phyloP scores from a whole-genome alignment of 75 land plant genomes.

The Larix kaempferi region DNA sequence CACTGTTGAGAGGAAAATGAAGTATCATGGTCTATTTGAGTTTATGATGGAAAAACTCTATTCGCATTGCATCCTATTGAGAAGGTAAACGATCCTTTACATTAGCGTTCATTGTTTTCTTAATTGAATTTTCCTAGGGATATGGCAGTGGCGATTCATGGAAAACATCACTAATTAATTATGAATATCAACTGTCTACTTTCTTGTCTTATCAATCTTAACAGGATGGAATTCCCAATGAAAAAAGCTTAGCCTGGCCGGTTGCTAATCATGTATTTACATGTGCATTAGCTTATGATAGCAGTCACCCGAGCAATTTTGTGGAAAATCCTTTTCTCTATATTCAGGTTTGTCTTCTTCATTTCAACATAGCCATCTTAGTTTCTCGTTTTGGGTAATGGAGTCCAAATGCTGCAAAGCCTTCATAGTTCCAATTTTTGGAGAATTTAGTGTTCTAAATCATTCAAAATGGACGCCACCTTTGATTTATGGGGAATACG shows the following conservation, averaged over 20 bases:
- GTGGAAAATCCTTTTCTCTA: slow-evolving; percentile 92
- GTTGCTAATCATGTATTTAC: slow-evolving; percentile 87
- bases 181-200: background rate
- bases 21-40: slow-evolving; percentile 82
- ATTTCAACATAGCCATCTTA: slow-evolving; percentile 19
- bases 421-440: no score
- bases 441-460: background rate
- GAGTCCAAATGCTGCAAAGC: no score
- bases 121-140: background rate
- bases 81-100: slow-evolving; percentile 22
- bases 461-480: background rate
- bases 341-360: slow-evolving; percentile 37
- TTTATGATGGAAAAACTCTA: slow-evolving; percentile 67
- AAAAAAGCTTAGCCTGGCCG: slow-evolving; percentile 77
- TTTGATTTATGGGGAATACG: background rate
- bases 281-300: slow-evolving; percentile 59
- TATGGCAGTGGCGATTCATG: background rate
- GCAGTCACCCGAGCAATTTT: slow-evolving; percentile 81
- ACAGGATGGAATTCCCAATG: slow-evolving; percentile 48
- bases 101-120: background rate
- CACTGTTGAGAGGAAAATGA: slow-evolving; percentile 69
- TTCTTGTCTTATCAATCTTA: background rate
- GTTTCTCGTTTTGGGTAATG: slow-evolving; percentile 9
- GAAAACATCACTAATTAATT: background rate
- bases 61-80: slow-evolving; percentile 71